Evolutionary conservation across 768 basidiomycete genomes (phyloP), one percentile per base, ranked within the genome.

Genomic region (Termitomyces heimii): DNA sequence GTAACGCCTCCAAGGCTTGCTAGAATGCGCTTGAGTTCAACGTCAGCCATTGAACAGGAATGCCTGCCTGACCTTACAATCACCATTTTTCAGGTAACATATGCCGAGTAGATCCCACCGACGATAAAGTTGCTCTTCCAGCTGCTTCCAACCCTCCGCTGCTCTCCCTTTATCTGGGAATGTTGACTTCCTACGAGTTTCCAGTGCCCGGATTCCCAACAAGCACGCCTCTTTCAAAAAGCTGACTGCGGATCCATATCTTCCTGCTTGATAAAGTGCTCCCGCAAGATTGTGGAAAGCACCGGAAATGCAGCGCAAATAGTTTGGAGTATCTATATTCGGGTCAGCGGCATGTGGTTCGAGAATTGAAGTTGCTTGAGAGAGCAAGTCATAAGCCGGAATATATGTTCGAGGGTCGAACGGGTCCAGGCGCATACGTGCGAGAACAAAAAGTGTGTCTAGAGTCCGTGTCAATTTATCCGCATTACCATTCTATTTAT

Each of bases 101-200:
- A 88, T 82, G 0, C 82, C 93, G 26, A 95, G 73, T 31, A 96
- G 68, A 71, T 97, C 92, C 81, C 86, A 95, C 46, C 93, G 74
- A 22, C 85, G 77, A 60, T 79, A 81, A 28, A 94, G 62, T 59
- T 88, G 84, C 32, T 85, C 83, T 56, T 82, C 79, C 1, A 91
- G 73, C 60, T 82, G 79, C 44, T 55, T 72, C 85, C 86, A 89
- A 75, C 82, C 59, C 60, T 76, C 66, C 31, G 54, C 65, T 12
- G 65, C 67, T 26, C 66, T 68, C 40, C 51, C 56, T 54, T 34
- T 50, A 16, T 16, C 35, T 7, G 46, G 31, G 16, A 45, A 50
- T 22, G 37, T 52, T 32, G 39, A 32, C 47, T 43, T 57, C 49
- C 48, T 58, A 37, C 67, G 66, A 55, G 76, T 60, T 8, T 61